phyloP scores from a whole-genome alignment of 2,329 filamentous ascomycete genomes.

The Pseudocercospora ulei region DNA sequence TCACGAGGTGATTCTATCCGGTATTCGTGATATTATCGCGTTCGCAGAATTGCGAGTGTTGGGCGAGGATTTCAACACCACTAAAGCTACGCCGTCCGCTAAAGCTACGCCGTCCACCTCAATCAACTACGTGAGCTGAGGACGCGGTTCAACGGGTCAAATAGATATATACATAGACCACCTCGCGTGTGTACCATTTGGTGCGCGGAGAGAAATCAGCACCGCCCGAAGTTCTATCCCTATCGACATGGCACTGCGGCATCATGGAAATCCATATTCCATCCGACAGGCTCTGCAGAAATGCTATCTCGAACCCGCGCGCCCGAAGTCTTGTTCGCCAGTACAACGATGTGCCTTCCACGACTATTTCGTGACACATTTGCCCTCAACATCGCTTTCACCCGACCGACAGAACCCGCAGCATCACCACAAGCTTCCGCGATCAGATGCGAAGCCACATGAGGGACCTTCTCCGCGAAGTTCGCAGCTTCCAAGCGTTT shows the following conservation, averaged over 20 bases:
- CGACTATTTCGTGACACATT: constrained; percentile 93
- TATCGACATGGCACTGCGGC: constrained; percentile 23
- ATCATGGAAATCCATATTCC: constrained; percentile 28
- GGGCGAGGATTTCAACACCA: too few relatives aligned
- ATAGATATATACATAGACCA: constrained; percentile 5
- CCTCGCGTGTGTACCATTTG: not conserved
- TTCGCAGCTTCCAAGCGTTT: constrained; percentile 32
- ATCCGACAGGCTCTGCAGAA: constrained; percentile 26
- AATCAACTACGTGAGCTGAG: too few relatives aligned
- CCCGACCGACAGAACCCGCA: constrained; percentile 54
- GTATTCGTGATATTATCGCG: too few relatives aligned
- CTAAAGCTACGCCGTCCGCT: too few relatives aligned
- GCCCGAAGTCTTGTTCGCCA: not conserved
- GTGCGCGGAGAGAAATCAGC: not conserved
- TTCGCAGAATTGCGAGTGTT: too few relatives aligned
- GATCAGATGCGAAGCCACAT: constrained; percentile 73
- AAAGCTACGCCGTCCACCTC: too few relatives aligned
- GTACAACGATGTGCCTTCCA: constrained; percentile 53
- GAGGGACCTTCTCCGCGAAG: constrained; percentile 34
- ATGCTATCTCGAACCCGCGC: constrained; percentile 1
- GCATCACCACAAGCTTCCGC: constrained; percentile 75
- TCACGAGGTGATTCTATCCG: too few relatives aligned
- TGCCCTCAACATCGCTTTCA: constrained; percentile 85
- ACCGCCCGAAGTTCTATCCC: not conserved
- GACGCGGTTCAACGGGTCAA: too few relatives aligned